Conservation (phyloP, 192 early-diverging fungal species). For the Rhizoclosmatium globosum region DNA sequence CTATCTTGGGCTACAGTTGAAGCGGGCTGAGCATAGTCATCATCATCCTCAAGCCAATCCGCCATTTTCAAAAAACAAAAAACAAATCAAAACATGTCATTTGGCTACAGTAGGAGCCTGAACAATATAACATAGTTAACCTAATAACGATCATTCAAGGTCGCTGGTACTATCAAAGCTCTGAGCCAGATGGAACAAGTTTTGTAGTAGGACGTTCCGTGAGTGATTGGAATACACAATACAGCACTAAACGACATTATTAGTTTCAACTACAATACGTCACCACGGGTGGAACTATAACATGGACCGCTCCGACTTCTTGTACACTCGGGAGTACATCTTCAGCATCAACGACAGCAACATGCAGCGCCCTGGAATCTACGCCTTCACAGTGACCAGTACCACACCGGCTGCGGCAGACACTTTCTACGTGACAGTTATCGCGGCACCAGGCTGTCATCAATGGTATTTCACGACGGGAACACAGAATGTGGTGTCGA, state of each 20-base stretch:
- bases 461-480: conserved; percentile 18
- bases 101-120: not conserved
- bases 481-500: not conserved
- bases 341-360: conserved; percentile 5
- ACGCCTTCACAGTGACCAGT: conserved; percentile 12
- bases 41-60: not conserved
- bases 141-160: conserved; percentile 4
- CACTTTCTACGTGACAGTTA: conserved; percentile 29
- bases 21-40: not conserved
- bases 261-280: not conserved
- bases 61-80: too few species aligned
- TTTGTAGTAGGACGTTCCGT: conserved; percentile 20
- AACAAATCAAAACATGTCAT: not conserved
- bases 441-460: not conserved
- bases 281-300: not conserved
- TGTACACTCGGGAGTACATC: not conserved
- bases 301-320: conserved; percentile 9
- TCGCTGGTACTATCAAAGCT: conserved; percentile 16
- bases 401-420: conserved; percentile 10
- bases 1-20: not conserved
- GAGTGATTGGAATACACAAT: not conserved
- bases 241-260: not conserved
- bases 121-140: not conserved
- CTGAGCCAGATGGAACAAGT: conserved; percentile 23
- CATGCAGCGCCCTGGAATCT: conserved; percentile 22